Conservation (phyloP, 1,284 basidiomycete species). For the Stereum hirsutum region DNA sequence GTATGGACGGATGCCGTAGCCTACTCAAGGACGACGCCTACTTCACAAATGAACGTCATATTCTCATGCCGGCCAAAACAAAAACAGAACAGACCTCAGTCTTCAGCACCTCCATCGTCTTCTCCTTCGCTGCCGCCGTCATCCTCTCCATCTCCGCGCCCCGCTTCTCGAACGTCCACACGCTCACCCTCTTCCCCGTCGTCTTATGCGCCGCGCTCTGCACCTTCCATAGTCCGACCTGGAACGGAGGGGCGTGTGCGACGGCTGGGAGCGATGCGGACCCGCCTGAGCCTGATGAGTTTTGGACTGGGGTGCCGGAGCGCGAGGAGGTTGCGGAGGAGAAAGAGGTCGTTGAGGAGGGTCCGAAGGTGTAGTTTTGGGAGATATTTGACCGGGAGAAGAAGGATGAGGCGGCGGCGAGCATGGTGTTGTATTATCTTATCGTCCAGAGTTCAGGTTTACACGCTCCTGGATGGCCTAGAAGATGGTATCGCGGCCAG, state of each 20-base stretch:
- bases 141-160: slow-evolving; percentile 66
- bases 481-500: too few species aligned
- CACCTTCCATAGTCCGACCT: slow-evolving; percentile 84
- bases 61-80: slow-evolving; percentile 7
- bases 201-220: slow-evolving; percentile 80
- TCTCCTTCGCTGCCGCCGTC: slow-evolving; percentile 54
- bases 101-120: slow-evolving; percentile 76
- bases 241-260: slow-evolving; percentile 44
- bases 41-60: neutral
- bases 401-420: slow-evolving; percentile 87
- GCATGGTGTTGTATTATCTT: slow-evolving; percentile 43
- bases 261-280: slow-evolving; percentile 28
- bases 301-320: slow-evolving; percentile 30
- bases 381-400: slow-evolving; percentile 83
- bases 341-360: slow-evolving; percentile 32
- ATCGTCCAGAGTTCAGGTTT: too few species aligned
- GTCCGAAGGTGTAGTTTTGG: slow-evolving; percentile 71
- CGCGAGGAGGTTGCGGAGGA: slow-evolving; percentile 56
- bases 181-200: slow-evolving; percentile 78
- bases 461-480: too few species aligned
- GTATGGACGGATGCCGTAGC: slow-evolving; percentile 88
- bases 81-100: slow-evolving; percentile 54
- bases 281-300: too few species aligned
- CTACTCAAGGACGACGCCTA: slow-evolving; percentile 83
- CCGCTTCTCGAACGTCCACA: slow-evolving; percentile 87